Percentiles rank a stretch among this genome's conserved stretches.
These are phyloP conservation scores for Phytophthora capsici DNA, from an alignment of 352 stramenopile genomes.

Conservation along the genomic window DNA sequence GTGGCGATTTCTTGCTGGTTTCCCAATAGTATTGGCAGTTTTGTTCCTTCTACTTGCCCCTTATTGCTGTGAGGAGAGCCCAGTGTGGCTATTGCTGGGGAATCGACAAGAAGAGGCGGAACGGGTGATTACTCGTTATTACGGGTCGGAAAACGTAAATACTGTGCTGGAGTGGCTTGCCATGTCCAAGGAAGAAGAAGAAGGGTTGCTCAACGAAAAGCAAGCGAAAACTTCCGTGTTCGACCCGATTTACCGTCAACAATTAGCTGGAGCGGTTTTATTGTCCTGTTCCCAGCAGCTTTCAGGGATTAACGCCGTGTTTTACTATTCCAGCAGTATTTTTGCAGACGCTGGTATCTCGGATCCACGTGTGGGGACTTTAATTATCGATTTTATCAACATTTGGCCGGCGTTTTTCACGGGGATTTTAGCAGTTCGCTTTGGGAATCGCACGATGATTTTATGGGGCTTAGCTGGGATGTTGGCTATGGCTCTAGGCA, in stretches of 20 bases:
- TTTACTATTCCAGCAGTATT: constrained; percentile 56
- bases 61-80: constrained; percentile 53
- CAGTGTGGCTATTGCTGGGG: constrained; percentile 44
- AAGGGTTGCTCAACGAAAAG: constrained; percentile 15
- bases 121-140: constrained; percentile 27
- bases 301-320: constrained; percentile 50
- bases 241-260: constrained; percentile 28
- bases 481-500: constrained; percentile 50
- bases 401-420: constrained; percentile 33
- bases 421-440: constrained; percentile 45
- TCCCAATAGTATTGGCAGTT: constrained; percentile 49
- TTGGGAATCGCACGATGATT: constrained; percentile 65
- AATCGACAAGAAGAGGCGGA: constrained; percentile 28
- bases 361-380: constrained; percentile 31
- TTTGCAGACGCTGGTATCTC: constrained; percentile 40
- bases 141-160: constrained; percentile 34
- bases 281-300: constrained; percentile 54
- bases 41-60: constrained; percentile 50
- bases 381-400: constrained; percentile 34
- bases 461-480: constrained; percentile 50
- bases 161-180: constrained; percentile 19
- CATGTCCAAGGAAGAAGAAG: constrained; percentile 7
- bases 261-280: constrained; percentile 40
- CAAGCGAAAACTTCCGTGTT: constrained; percentile 23
- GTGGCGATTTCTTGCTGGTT: constrained; percentile 52